Evolutionary conservation across 441 rosid genomes (phyloP).

Genomic region (Syzygium malaccense): DNA sequence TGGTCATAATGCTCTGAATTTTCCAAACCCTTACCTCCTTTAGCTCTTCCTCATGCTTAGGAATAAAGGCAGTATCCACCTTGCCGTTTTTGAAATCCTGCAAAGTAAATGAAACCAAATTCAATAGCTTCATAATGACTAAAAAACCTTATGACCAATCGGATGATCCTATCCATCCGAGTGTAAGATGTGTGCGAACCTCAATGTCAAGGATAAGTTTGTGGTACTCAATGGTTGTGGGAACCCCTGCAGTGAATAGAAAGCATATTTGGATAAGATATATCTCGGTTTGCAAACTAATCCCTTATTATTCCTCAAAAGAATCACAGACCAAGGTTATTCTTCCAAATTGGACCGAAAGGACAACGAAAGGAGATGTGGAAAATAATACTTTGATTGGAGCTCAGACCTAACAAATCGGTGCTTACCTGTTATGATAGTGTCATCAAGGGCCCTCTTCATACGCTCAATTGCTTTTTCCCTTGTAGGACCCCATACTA

Average conservation of each 20-base stretch:
- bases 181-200: slow-evolving; percentile 32
- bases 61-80: slow-evolving; percentile 94
- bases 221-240: slow-evolving; percentile 90
- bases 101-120: neutral
- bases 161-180: neutral
- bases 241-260: slow-evolving; percentile 50
- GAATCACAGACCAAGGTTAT: neutral
- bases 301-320: neutral
- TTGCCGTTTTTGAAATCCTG: slow-evolving; percentile 93
- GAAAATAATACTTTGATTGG: neutral
- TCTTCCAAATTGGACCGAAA: neutral
- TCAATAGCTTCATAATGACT: neutral
- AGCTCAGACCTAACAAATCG: neutral
- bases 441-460: slow-evolving; percentile 95
- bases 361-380: neutral
- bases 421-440: slow-evolving; percentile 66
- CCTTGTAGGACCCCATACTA: slow-evolving; percentile 97
- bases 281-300: neutral
- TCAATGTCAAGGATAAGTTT: slow-evolving; percentile 94
- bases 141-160: neutral
- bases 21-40: slow-evolving; percentile 42
- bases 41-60: slow-evolving; percentile 87
- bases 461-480: slow-evolving; percentile 94
- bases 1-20: neutral
- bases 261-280: neutral